Percentiles rank a stretch among this genome's conserved stretches.
Evolutionary conservation across 1,139 yeast species (phyloP).

Genomic region (Kodamaea ohmeri): DNA sequence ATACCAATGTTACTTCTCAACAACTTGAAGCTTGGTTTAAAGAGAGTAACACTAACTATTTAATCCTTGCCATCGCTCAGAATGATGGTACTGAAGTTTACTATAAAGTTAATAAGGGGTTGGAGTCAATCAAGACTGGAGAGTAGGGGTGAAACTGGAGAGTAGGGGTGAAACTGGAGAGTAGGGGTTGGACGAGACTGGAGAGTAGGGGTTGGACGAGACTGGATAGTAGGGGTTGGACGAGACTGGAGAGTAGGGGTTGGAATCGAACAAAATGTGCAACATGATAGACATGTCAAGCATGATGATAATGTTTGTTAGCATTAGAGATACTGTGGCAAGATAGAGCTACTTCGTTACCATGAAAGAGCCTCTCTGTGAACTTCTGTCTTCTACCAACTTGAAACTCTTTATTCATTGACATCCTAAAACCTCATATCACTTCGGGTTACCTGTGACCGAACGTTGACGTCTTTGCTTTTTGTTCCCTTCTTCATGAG

Average conservation of each 20-base stretch:
- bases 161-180: not conserved
- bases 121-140: conserved; percentile 2
- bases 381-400: too few relatives aligned
- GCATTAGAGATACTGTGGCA: too few relatives aligned
- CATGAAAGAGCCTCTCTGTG: too few relatives aligned
- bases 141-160: not conserved
- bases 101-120: conserved; percentile 9
- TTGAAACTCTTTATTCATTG: too few relatives aligned
- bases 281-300: too few relatives aligned
- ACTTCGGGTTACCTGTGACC: too few relatives aligned
- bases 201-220: not conserved
- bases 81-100: conserved; percentile 12
- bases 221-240: not conserved
- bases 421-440: too few relatives aligned
- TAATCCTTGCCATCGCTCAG: conserved; percentile 10
- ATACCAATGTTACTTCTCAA: conserved; percentile 4
- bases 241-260: not conserved
- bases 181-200: not conserved
- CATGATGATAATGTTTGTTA: too few relatives aligned
- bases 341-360: too few relatives aligned
- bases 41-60: conserved; percentile 5
- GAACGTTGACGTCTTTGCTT: too few relatives aligned
- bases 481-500: too few relatives aligned
- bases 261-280: too few relatives aligned
- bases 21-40: conserved; percentile 9